These are phyloP conservation scores for Parastagonospora nodorum DNA, from an alignment of 2,329 filamentous ascomycete species.

Conservation along the genomic window DNA sequence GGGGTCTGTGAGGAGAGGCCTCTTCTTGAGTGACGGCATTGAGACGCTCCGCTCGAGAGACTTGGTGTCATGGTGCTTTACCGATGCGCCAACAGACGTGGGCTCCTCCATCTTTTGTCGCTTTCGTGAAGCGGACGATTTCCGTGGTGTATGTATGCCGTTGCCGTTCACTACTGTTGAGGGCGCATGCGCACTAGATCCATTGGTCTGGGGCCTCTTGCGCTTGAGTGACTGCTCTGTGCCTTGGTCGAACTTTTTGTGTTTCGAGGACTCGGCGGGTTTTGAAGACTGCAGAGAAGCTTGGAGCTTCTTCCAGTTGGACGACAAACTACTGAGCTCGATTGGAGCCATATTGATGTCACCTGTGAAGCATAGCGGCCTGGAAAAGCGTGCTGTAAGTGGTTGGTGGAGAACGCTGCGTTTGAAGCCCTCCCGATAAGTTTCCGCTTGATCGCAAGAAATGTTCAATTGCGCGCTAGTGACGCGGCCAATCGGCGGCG, in stretches of 20 bases:
- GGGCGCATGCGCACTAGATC: constrained; percentile 14
- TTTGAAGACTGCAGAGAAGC: constrained; percentile 54
- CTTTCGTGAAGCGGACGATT: constrained; percentile 33
- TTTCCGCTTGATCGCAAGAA: constrained; percentile 13
- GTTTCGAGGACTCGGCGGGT: constrained; percentile 34
- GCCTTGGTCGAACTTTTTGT: constrained; percentile 29
- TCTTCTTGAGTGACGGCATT: constrained; percentile 41
- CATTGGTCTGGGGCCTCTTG: constrained; percentile 35
- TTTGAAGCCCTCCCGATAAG: constrained; percentile 12
- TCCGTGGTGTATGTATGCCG: constrained; percentile 23
- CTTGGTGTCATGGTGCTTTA: constrained; percentile 50
- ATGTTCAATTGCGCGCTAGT: constrained; percentile 28
- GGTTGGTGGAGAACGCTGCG: constrained; percentile 16
- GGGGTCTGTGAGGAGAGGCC: constrained; percentile 57
- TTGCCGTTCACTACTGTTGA: constrained; percentile 42
- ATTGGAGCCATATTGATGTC: constrained; percentile 46
- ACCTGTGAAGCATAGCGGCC: constrained; percentile 35
- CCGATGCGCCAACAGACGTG: constrained; percentile 37
- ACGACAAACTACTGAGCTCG: constrained; percentile 50
- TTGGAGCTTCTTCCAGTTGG: constrained; percentile 81
- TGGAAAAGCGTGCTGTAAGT: constrained; percentile 11
- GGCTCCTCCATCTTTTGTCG: constrained; percentile 48
- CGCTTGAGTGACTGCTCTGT: constrained; percentile 38
- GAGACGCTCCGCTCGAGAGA: constrained; percentile 43
- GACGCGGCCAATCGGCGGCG: constrained; percentile 11